phyloP scores from a whole-genome alignment of 2,329 filamentous ascomycete species.

The Kalmusia sp. region DNA sequence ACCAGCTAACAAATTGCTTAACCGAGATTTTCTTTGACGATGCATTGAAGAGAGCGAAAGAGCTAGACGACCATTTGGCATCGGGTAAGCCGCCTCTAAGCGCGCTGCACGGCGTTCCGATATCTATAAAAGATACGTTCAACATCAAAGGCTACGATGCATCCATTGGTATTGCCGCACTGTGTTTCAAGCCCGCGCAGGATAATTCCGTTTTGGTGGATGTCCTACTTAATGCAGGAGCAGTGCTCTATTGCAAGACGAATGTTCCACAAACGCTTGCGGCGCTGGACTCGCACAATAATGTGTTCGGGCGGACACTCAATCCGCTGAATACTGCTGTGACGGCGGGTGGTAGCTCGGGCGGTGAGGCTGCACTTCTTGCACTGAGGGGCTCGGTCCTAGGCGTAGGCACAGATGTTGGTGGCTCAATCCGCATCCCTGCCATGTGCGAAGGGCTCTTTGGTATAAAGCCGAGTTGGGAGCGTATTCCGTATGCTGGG shows the following conservation, averaged over 20 bases:
- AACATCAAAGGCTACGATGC: conserved; percentile 55
- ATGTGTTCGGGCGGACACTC: conserved; percentile 54
- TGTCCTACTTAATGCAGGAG: conserved; percentile 53
- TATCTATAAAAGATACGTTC: conserved; percentile 59
- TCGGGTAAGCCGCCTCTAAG: conserved; percentile 50
- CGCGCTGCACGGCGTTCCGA: conserved; percentile 55
- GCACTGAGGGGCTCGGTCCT: conserved; percentile 57
- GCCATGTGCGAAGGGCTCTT: conserved; percentile 59
- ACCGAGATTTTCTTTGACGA: conserved; percentile 49
- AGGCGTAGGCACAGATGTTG: conserved; percentile 63
- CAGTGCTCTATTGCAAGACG: conserved; percentile 61
- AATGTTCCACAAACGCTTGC: conserved; percentile 63
- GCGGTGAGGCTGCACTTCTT: conserved; percentile 61
- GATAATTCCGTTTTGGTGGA: conserved; percentile 52
- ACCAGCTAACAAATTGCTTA: conserved; percentile 53
- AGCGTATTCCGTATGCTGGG: conserved; percentile 60
- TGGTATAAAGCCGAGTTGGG: conserved; percentile 54
- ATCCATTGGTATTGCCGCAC: conserved; percentile 50
- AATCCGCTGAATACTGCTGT: conserved; percentile 57
- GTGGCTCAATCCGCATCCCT: conserved; percentile 61
- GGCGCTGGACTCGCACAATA: conserved; percentile 61
- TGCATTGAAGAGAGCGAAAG: conserved; percentile 41
- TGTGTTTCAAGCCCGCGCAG: conserved; percentile 52
- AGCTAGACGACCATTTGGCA: conserved; percentile 50
- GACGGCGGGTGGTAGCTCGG: conserved; percentile 61